These are phyloP conservation scores for Barnettozyma californica DNA, from an alignment of 805 yeast genomes.

Conservation along the genomic window DNA sequence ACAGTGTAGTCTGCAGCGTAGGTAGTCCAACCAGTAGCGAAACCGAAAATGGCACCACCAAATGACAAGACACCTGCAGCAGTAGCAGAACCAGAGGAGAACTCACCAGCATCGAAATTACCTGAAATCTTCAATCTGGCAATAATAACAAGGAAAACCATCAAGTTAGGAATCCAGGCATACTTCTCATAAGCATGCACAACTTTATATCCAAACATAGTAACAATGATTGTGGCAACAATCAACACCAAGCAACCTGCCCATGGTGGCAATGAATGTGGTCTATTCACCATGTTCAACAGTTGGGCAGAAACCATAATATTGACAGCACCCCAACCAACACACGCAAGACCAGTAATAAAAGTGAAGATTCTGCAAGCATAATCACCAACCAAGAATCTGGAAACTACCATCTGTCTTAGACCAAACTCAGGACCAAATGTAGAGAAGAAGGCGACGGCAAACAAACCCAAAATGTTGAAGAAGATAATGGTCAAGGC, in stretches of 20 bases:
- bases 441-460: conserved; percentile 78
- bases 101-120: conserved; percentile 52
- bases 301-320: conserved; percentile 86
- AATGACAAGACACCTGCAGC: conserved; percentile 77
- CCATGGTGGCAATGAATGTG: conserved; percentile 71
- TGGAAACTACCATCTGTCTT: conserved; percentile 80
- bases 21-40: conserved; percentile 92
- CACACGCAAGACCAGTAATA: conserved; percentile 77
- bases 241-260: conserved; percentile 80
- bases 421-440: conserved; percentile 84
- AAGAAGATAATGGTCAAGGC: conserved; percentile 67
- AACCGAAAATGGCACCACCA: conserved; percentile 81
- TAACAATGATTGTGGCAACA: conserved; percentile 59
- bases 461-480: conserved; percentile 61
- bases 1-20: conserved; percentile 90
- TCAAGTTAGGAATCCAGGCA: conserved; percentile 81
- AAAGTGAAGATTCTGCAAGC: conserved; percentile 74
- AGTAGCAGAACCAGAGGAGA: conserved; percentile 51
- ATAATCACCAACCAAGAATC: conserved; percentile 70
- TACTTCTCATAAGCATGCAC: conserved; percentile 81
- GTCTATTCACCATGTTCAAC: conserved; percentile 65
- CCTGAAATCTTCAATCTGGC: conserved; percentile 67
- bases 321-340: conserved; percentile 95
- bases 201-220: conserved; percentile 79
- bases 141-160: conserved; percentile 70